Conservation (phyloP, 257 asterid species). For the Nicotiana sylvestris region DNA sequence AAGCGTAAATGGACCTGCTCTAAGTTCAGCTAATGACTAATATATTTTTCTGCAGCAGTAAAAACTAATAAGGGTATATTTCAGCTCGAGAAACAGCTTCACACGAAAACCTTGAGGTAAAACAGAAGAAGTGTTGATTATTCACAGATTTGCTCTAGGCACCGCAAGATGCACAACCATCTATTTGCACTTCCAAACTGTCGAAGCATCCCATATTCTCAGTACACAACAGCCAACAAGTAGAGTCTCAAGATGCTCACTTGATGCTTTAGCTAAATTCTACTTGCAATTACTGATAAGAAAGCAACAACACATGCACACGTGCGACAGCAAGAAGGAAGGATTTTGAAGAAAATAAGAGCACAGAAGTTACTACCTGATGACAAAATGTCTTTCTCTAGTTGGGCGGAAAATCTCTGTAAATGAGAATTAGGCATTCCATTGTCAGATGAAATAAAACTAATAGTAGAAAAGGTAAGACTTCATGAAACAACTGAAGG, state of each 20-base stretch:
- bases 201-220: not conserved
- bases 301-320: not conserved
- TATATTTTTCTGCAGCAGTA: not conserved
- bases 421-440: slow-evolving; percentile 18
- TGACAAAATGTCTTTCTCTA: slow-evolving; percentile 79
- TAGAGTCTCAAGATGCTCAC: slow-evolving; percentile 1
- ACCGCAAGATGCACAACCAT: not conserved
- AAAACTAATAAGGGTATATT: not conserved
- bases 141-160: not conserved
- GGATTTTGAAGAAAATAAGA: not conserved
- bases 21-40: not conserved
- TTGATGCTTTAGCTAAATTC: not conserved
- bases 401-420: slow-evolving; percentile 85
- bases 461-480: not conserved
- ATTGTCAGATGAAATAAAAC: slow-evolving; percentile 11
- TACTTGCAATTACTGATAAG: not conserved
- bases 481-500: slow-evolving; percentile 1
- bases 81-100: not conserved
- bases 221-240: slow-evolving; percentile 7
- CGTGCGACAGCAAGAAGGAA: not conserved
- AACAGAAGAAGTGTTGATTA: not conserved
- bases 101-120: not conserved
- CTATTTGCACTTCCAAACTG: not conserved
- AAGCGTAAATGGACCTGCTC: not conserved
- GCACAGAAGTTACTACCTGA: slow-evolving; percentile 54